Evolutionary conservation across 2,329 filamentous ascomycete species (phyloP), one percentile per base, ranked within the genome.

Genomic region (Aspergillus sp.): DNA sequence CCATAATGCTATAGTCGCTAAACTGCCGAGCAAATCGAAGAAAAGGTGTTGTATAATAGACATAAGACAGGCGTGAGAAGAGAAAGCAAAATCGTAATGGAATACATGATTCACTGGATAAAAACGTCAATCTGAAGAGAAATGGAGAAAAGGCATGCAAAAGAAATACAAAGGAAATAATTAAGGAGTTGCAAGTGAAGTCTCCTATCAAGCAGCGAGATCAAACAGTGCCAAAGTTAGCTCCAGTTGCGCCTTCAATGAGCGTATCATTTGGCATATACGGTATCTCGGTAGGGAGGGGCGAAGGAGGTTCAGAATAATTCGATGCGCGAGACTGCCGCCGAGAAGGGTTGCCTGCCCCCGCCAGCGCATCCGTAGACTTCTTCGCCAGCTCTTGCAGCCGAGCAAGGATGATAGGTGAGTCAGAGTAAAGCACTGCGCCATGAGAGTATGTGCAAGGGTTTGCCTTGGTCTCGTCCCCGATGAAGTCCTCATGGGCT

Each of bases 391-490:
- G 61, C 59, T 80, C 77, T 57, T 74, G 71, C 33, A 69, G 66
- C 40, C 76, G 70, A 19, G 71, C 75, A 58, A 76, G 64, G 17
- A 79, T 70, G 19, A 75, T 64, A 5, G 76, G 73, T 2, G 77
- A 78, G 65, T 83, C 78, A 19, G 80, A 78, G 64, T 81, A 83
- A 27, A 84, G 66, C 46, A 80, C 78, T 33, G 78, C 66, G 7
- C 82, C 82, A 24, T 74, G 69, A 40, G 80, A 77, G 62, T 82
- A 83, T n/a, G 80, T 70, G 64, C 77, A 81, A 2, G 68, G 58
- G 3, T 58, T 68, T 9, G 76, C 77, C 50, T 76, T 74, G 56
- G 82, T 79, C 41, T 72, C 70, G 50, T 80, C 79, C 37, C 75
- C 73, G 3, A 77, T 74, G 66, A 82, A 79, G 55, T 77, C 74